Base-by-base conservation (phyloP, 2,329 filamentous ascomycete species). In the Proliferodiscus dingleyae region DNA sequence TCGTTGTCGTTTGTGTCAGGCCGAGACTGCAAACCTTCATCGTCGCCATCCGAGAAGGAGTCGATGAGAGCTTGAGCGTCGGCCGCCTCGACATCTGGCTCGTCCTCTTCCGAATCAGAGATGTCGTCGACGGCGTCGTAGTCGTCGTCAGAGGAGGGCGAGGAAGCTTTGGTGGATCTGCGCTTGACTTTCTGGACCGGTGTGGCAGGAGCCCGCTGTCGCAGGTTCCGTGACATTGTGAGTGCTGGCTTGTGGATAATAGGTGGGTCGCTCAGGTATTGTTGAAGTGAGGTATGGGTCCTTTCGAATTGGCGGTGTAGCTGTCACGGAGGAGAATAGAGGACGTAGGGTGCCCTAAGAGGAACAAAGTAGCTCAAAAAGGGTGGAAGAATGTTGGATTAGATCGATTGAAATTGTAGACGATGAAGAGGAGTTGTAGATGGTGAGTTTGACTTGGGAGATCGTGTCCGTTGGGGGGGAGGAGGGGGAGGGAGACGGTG, bases 61-160 rank as follows among this genome's bases (percentile, higher is more conserved):
- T 66, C 68, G 47, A 87, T 71, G 51, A 90, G 87, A 56, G 83
- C 79, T 64, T 81, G 75, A 70, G 89, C 87, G 76, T 93, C 87
- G 71, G 81, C 76, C 73, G 82, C 79, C 61, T 85, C 78, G 45
- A 91, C 80, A 73, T 87, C 80, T 54, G 86, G 80, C 65, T 91
- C 84, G 64, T 91, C 87, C 53, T 88, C 83, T 51, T 90, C 87
- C 9, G 80, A 83, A 57, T 90, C 87, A 55, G 79, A 87, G 50
- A 94, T 84, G 41, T 89, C 80, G 61, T 91, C 86, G 49, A 94
- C 83, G 29, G 75, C 85, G 2, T 81, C 85, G 64, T 89, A 89
- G 45, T 80, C 83, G 43, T 76, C 80, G 59, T 89, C 85, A 8
- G 78, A 77, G 5, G 76, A 77, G 5, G 70, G 70, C 23, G 70